Conservation (phyloP, 75 land plant genomes). For the Pinus albicaulis region DNA sequence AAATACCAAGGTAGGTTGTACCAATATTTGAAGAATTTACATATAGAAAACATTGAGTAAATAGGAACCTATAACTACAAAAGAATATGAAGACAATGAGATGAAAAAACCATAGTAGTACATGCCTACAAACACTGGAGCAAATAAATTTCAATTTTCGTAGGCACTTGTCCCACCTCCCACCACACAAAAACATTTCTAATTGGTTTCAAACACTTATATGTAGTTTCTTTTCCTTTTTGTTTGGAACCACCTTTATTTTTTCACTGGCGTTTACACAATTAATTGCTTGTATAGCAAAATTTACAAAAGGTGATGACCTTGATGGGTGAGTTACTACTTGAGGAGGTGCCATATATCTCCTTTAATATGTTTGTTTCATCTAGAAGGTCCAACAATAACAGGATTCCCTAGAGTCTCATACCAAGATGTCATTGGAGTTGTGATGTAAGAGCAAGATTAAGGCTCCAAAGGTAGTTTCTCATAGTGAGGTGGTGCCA, state of each 20-base stretch:
- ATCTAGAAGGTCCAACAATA: slow-evolving; percentile 32
- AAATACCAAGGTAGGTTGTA: not conserved
- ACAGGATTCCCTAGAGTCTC: slow-evolving; percentile 51
- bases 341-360: slow-evolving; percentile 19
- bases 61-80: not conserved
- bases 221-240: not conserved
- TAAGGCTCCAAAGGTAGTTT: slow-evolving; percentile 15
- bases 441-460: slow-evolving; percentile 33
- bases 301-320: not conserved
- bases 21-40: slow-evolving; percentile 5
- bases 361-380: slow-evolving; percentile 33
- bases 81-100: slow-evolving; percentile 1
- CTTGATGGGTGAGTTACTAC: not conserved
- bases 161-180: not conserved
- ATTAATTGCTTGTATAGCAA: too few relatives aligned
- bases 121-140: not conserved
- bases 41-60: slow-evolving; percentile 1
- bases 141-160: slow-evolving; percentile 4
- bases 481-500: slow-evolving; percentile 51
- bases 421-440: slow-evolving; percentile 41
- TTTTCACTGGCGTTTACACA: too few relatives aligned
- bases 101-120: not conserved
- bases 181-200: not conserved
- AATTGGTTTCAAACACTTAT: not conserved
- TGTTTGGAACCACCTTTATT: not conserved